Evolutionary conservation across 2,329 filamentous ascomycete species (phyloP), one percentile per base, ranked within the genome.

Genomic region (Diaporthe vaccinii): DNA sequence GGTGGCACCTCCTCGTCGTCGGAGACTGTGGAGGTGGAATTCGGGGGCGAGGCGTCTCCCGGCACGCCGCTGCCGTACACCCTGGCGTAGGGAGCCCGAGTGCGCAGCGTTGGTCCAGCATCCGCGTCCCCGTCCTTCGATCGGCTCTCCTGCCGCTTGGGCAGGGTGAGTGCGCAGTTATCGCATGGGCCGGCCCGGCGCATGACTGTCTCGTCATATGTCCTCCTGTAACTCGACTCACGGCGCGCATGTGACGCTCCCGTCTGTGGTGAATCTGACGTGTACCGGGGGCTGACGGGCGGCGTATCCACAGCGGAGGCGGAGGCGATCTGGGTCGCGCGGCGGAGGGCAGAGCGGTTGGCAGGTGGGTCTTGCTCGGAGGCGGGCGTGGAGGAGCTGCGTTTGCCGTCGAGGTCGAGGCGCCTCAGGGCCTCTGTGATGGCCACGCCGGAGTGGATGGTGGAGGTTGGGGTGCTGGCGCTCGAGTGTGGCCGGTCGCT

Each of bases 121-220:
- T 87, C 85, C 46, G 81, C 82, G 73, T 82, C 83, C 36, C 73
- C 77, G 70, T 80, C 74, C 49, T 53, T 67, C 36, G 68, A 31
- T 12, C 41, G 49, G 46, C 69, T 78, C 74, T 83, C 80, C 73
- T 86, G 86, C 67, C 85, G 84, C 78, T 86, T 87, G 0, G 92
- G 92, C 10, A 93, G 83, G 0, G 91, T 93, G 79, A 93, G 87
- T 75, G 91, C 91, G 81, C 92, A 93, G 82, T 93, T 93, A 77
- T 92, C 90, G 81, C 92, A 93, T 31, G 91, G 91, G 10, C 88
- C 90, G 71, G 91, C 90, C 75, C 89, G 89, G 81, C 89, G 90
- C 58, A 89, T 92, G 36, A 91, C 91, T n/a, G 89, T 89, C 76
- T 92, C 91, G 78, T 92, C 91, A 78, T 93, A 93, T 0, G 91